These are phyloP conservation scores for Helianthus tuberosus DNA, from an alignment of 129 eudicot species.

Conservation along the genomic window DNA sequence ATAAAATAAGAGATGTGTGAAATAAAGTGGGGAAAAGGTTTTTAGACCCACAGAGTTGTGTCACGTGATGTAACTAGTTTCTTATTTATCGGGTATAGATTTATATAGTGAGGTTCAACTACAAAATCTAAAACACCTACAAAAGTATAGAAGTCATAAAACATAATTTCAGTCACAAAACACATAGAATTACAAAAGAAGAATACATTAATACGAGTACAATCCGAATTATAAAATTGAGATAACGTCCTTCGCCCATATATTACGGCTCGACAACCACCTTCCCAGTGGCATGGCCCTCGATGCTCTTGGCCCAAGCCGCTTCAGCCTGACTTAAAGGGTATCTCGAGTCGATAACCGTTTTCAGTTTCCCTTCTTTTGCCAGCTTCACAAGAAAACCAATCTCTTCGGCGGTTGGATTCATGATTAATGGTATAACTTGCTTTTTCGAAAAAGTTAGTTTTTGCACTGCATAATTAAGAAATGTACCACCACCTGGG, in stretches of 20 bases:
- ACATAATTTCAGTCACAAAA: no score
- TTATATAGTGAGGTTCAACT: no score
- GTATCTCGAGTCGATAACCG: slow-evolving; percentile 60
- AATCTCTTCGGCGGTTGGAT: slow-evolving; percentile 50
- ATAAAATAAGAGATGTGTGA: no score
- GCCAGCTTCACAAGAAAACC: slow-evolving; percentile 51
- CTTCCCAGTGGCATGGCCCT: slow-evolving; percentile 91
- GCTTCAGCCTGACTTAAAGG: slow-evolving; percentile 63
- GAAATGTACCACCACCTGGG: slow-evolving; percentile 43
- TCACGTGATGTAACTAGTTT: no score
- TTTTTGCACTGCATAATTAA: slow-evolving; percentile 58
- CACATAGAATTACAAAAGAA: not conserved
- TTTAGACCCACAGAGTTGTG: no score
- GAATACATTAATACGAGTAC: not conserved
- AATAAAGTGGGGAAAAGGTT: no score
- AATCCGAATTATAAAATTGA: not conserved
- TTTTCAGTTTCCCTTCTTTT: slow-evolving; percentile 76
- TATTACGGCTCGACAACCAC: slow-evolving; percentile 53
- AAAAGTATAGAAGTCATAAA: no score
- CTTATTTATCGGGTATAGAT: no score
- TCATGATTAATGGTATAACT: slow-evolving; percentile 50
- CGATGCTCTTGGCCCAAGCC: slow-evolving; percentile 75
- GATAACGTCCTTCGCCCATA: not conserved
- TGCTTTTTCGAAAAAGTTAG: slow-evolving; percentile 67
- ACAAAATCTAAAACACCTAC: no score